These are phyloP conservation scores for Aspergillus piperis DNA, from an alignment of 2,329 filamentous ascomycete species.

Conservation along the genomic window DNA sequence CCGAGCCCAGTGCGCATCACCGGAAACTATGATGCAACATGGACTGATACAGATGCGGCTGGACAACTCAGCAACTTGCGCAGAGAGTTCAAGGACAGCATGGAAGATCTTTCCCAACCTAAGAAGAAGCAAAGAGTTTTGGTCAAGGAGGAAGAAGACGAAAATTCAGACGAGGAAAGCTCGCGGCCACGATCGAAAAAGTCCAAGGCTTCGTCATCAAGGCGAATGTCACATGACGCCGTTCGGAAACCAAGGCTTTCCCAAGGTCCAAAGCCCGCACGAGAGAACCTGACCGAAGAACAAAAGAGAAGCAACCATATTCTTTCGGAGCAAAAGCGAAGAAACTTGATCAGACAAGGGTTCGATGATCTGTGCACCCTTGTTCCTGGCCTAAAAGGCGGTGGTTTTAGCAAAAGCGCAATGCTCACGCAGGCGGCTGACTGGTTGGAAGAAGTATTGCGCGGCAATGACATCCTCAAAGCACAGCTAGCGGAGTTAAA, in stretches of 20 bases:
- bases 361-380: constrained; percentile 78
- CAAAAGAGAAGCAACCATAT: constrained; percentile 88
- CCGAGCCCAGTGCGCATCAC: constrained; percentile 54
- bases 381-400: constrained; percentile 72
- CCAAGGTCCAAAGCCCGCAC: constrained; percentile 32
- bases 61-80: constrained; percentile 13
- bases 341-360: constrained; percentile 77
- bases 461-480: constrained; percentile 65
- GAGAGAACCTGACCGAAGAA: constrained; percentile 70
- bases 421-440: constrained; percentile 74
- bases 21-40: constrained; percentile 15
- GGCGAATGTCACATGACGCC: constrained; percentile 37
- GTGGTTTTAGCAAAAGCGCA: constrained; percentile 80
- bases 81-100: constrained; percentile 19
- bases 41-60: constrained; percentile 17
- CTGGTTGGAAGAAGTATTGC: constrained; percentile 72
- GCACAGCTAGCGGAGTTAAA: constrained; percentile 55
- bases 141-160: constrained; percentile 46
- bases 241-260: constrained; percentile 38
- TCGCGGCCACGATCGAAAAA: constrained; percentile 48
- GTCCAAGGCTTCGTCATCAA: constrained; percentile 48
- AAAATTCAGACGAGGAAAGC: constrained; percentile 38
- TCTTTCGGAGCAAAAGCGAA: constrained; percentile 80
- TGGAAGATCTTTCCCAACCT: constrained; percentile 29
- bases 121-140: constrained; percentile 35